A percentile compares a stretch with the other conserved stretches of the same genome.
These are phyloP conservation scores for Neoboletus subvelutipes DNA, from an alignment of 768 basidiomycete genomes.

Conservation along the genomic window DNA sequence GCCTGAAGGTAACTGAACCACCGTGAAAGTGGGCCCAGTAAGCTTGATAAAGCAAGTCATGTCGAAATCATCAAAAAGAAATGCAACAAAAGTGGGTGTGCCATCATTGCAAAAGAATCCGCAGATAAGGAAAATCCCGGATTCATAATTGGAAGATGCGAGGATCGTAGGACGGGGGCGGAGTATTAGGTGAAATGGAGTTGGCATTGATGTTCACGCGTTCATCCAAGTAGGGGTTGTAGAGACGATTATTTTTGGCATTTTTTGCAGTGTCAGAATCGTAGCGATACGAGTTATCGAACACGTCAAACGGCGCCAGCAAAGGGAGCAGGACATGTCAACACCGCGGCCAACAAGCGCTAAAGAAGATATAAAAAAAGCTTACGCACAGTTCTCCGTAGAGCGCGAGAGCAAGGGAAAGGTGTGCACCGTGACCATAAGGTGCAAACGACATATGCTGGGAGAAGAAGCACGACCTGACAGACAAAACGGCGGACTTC, in stretches of 20 bases:
- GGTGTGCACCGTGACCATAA: constrained; percentile 58
- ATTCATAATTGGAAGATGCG: constrained; percentile 16
- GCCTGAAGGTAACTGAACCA: constrained; percentile 71
- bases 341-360: not conserved
- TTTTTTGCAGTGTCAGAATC: constrained; percentile 13
- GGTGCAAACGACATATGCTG: constrained; percentile 43
- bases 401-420: constrained; percentile 62
- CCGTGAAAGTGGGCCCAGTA: constrained; percentile 46
- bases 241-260: constrained; percentile 18
- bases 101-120: constrained; percentile 11
- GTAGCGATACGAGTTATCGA: constrained; percentile 6
- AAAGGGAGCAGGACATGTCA: constrained; percentile 9
- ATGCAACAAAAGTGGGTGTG: constrained; percentile 2
- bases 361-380: not conserved
- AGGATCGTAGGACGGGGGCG: constrained; percentile 11
- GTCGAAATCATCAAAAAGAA: constrained; percentile 5
- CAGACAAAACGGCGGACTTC: constrained; percentile 60
- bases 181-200: constrained; percentile 17
- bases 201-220: constrained; percentile 23
- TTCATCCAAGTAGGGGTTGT: constrained; percentile 15
- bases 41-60: constrained; percentile 36
- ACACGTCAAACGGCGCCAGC: constrained; percentile 10
- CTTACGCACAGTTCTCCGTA: constrained; percentile 61
- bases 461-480: constrained; percentile 51
- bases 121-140: constrained; percentile 26